Conservation (phyloP, 306 rosid species). For the Quercus aquifolioides region DNA sequence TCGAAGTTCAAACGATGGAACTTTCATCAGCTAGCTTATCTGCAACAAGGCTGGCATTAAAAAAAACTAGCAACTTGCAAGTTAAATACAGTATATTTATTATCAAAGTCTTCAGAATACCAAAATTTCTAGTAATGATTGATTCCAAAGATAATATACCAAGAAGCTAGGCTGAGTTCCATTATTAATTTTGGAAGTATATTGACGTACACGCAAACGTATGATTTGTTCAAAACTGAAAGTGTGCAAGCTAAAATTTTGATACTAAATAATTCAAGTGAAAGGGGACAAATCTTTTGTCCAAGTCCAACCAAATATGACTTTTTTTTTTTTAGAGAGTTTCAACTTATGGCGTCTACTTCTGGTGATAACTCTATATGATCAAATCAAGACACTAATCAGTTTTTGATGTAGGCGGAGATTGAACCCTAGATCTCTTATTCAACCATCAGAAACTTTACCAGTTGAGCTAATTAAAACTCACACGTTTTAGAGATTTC, state of each 20-base stretch:
- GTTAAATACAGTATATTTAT: background rate
- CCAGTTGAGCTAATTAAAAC: accelerated
- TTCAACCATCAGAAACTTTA: no score
- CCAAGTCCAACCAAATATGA: no score
- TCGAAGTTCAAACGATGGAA: background rate
- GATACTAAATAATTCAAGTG: background rate
- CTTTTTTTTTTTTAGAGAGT: no score
- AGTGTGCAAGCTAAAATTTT: background rate
- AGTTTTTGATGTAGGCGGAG: accelerated
- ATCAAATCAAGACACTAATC: no score
- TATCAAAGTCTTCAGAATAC: no score
- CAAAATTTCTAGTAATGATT: no score
- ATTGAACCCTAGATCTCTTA: no score
- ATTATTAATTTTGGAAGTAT: background rate
- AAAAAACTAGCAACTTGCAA: background rate
- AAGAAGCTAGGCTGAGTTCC: background rate
- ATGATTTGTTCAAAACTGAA: background rate
- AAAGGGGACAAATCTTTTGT: no score
- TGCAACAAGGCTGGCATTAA: background rate
- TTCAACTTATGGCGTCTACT: accelerated
- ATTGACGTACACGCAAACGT: background rate
- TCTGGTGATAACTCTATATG: accelerated
- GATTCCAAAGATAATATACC: background rate
- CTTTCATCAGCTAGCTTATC: background rate
- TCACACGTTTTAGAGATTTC: no score